Evolutionary conservation across 352 stramenopile genomes (phyloP).

Genomic region (Elongisporangium senticosum): DNA sequence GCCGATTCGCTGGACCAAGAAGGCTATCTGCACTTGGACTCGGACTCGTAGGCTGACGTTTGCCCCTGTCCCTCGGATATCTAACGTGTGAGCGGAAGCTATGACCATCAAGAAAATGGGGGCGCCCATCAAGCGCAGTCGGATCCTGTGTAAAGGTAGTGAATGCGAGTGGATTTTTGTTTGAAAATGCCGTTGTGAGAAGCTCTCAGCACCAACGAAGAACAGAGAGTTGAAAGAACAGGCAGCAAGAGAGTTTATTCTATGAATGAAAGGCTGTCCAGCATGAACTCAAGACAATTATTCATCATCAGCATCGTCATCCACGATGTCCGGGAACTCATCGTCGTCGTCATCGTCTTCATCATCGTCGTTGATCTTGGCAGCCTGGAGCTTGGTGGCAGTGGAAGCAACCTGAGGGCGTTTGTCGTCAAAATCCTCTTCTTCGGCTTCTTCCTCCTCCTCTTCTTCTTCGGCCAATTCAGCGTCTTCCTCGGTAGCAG

Average conservation of each 20-base stretch:
- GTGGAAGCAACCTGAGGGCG: slow-evolving; percentile 8
- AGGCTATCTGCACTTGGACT: slow-evolving; percentile 47
- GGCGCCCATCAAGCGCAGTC: background rate
- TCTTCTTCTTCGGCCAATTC: slow-evolving; percentile 24
- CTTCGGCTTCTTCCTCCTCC: slow-evolving; percentile 18
- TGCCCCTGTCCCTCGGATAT: background rate
- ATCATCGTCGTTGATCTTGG: slow-evolving; percentile 6
- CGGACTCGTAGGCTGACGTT: slow-evolving; percentile 1
- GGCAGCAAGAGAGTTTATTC: background rate
- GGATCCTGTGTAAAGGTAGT: background rate
- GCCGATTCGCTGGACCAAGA: slow-evolving; percentile 37
- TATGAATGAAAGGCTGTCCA: background rate
- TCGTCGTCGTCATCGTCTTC: slow-evolving; percentile 53
- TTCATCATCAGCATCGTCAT: slow-evolving; percentile 57
- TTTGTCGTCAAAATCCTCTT: slow-evolving; percentile 42
- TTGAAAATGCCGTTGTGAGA: background rate
- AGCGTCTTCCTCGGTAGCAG: slow-evolving; percentile 3
- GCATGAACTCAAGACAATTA: slow-evolving; percentile 8
- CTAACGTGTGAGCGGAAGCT: background rate
- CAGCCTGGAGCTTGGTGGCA: background rate
- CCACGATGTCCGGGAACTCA: slow-evolving; percentile 81
- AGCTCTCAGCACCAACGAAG: no score
- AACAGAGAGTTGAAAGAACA: background rate
- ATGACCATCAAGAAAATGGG: background rate
- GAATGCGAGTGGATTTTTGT: background rate